phyloP scores from a whole-genome alignment of 2,329 filamentous ascomycete genomes.

The Fusarium sp. region DNA sequence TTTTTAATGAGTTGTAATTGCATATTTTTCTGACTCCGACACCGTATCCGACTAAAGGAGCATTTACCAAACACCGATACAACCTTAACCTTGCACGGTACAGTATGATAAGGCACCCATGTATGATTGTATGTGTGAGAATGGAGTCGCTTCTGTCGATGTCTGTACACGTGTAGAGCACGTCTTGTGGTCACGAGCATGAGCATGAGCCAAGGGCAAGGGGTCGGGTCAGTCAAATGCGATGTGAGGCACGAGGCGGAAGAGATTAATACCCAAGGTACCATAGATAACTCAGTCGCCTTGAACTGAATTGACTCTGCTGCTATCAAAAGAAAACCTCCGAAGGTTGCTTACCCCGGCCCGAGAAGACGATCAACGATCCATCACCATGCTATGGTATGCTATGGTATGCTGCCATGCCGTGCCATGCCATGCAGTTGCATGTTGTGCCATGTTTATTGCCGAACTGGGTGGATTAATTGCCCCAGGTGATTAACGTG shows the following conservation, averaged over 20 bases:
- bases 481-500: constrained; percentile 19
- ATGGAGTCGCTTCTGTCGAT: constrained; percentile 11
- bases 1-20: constrained; percentile 32
- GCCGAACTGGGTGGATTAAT: constrained; percentile 19
- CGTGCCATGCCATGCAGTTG: not conserved
- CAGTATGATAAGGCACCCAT: constrained; percentile 20
- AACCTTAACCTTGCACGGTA: not conserved
- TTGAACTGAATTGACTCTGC: not conserved
- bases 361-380: constrained; percentile 23
- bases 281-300: not conserved
- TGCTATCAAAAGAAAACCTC: constrained; percentile 30
- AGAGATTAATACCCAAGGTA: constrained; percentile 3
- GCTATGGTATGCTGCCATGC: not conserved
- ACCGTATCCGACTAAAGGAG: not conserved
- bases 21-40: constrained; percentile 10
- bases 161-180: constrained; percentile 22
- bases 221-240: not conserved
- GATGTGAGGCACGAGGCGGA: not conserved
- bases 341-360: constrained; percentile 31
- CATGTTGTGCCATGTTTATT: constrained; percentile 7
- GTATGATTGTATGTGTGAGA: constrained; percentile 1
- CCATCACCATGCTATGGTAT: constrained; percentile 14
- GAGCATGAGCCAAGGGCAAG: constrained; percentile 2
- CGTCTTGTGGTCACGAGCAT: constrained; percentile 12
- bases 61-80: constrained; percentile 3